Evolutionary conservation across 179 eudicot genomes (phyloP), one percentile per base, ranked within the genome.

Genomic region (Gypsophila paniculata): DNA sequence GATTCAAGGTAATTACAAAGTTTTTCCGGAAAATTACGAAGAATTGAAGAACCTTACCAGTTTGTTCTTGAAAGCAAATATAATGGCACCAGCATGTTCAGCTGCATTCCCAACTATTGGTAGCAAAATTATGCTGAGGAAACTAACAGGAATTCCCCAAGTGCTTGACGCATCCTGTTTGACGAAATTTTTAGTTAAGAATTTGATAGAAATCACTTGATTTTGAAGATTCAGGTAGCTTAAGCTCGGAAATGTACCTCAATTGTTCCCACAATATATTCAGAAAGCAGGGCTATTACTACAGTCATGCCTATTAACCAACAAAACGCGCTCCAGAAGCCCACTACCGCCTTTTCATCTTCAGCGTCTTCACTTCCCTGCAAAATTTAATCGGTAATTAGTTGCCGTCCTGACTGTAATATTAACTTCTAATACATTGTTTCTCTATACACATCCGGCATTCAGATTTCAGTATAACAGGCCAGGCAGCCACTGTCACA

Each of bases 41-140:
- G 19, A 3, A 49, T 25, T 25, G 9, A 52, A 36, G 26, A 52
- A 18, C 63, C 78, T 59, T 84, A 86, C 93, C 89, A 86, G 52
- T 71, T 88, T 88, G 85, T 88, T 85, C 75, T 71, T 88, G 58
- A 75, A 83, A 25, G 90, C 90, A 73, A 88, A 88, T 61, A 88
- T 88, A 70, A 88, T 54, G 14, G 93, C 85, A 42, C 89, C 86
- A 25, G 93, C 93, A 79, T 88, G 93, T 65, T 88, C 93, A 38
- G 93, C 93, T 68, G 93, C 93, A 78, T 88, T 88, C 23, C 93
- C 93, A 19, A 88, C 90, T 25, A 88, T 88, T n/a, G 93, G 93
- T 19, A 88, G 79, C 71, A 86, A 71, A 5, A 88, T 88, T 18
- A 88, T 77, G 82, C 90, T 83, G 36, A 88, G 83, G 52, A 88